phyloP scores from a whole-genome alignment of 2,329 filamentous ascomycete species.

The Epichloe sibirici region DNA sequence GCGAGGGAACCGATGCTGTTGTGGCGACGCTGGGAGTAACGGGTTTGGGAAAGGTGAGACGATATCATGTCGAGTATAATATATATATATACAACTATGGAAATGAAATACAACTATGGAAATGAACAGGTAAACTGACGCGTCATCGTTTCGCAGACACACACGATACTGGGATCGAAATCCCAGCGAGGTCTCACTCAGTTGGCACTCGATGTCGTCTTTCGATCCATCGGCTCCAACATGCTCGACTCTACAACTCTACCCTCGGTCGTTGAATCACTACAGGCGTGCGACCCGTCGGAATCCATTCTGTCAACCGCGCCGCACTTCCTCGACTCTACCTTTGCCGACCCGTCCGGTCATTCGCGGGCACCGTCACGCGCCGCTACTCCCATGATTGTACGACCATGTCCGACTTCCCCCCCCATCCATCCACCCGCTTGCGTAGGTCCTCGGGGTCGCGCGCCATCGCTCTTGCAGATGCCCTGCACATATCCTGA shows the following conservation, averaged over 20 bases:
- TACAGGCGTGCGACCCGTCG: conserved; percentile 65
- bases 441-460: conserved; percentile 12
- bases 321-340: conserved; percentile 62
- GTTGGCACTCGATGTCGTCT: conserved; percentile 80
- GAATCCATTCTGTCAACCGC: conserved; percentile 70
- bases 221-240: conserved; percentile 63
- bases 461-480: background rate
- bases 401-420: conserved; percentile 32
- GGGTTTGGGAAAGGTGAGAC: conserved; percentile 78
- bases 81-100: background rate
- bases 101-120: background rate
- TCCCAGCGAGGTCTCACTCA: conserved; percentile 83
- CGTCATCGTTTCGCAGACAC: conserved; percentile 47
- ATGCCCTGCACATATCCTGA: conserved; percentile 21
- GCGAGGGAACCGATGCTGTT: conserved; percentile 76
- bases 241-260: conserved; percentile 51
- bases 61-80: background rate
- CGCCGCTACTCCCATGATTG: conserved; percentile 57
- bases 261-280: conserved; percentile 55
- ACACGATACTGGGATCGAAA: conserved; percentile 86
- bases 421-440: conserved; percentile 11
- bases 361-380: conserved; percentile 49
- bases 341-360: conserved; percentile 54
- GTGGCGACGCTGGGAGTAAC: conserved; percentile 89
- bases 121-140: no score